phyloP scores from a whole-genome alignment of 768 basidiomycete genomes.

The Termitomyces sp. region DNA sequence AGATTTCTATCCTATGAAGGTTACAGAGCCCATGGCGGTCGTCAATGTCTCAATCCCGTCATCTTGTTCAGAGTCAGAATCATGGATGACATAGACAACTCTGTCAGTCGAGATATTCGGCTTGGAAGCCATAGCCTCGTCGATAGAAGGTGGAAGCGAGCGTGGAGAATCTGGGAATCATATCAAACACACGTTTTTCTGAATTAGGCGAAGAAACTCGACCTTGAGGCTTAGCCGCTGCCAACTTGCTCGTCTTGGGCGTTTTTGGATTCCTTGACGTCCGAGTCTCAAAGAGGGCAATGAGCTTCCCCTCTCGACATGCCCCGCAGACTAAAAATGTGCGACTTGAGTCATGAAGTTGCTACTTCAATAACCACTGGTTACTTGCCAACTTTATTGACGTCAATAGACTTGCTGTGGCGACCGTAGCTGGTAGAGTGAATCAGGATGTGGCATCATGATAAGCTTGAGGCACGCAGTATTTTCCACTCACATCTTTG shows the following conservation, averaged over 20 bases:
- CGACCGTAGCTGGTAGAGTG: constrained; percentile 57
- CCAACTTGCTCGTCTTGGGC: constrained; percentile 39
- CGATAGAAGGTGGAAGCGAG: constrained; percentile 6
- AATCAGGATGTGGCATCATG: neutral
- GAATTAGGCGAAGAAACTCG: neutral
- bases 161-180: constrained; percentile 31
- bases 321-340: constrained; percentile 56
- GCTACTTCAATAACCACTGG: neutral
- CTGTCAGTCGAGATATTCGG: neutral
- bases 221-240: constrained; percentile 45
- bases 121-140: neutral
- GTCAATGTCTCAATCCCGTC: constrained; percentile 29
- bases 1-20: constrained; percentile 3
- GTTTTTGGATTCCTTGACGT: constrained; percentile 29
- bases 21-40: constrained; percentile 21
- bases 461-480: neutral
- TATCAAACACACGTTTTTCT: neutral
- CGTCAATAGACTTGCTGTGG: constrained; percentile 67
- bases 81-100: constrained; percentile 10
- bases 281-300: constrained; percentile 50
- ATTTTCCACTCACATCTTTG: constrained; percentile 46
- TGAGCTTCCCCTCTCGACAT: constrained; percentile 57
- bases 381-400: constrained; percentile 58
- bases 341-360: neutral
- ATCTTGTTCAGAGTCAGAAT: constrained; percentile 27